Evolutionary conservation across 2,329 filamentous ascomycete species (phyloP).

Genomic region (Xylariaceae sp.): DNA sequence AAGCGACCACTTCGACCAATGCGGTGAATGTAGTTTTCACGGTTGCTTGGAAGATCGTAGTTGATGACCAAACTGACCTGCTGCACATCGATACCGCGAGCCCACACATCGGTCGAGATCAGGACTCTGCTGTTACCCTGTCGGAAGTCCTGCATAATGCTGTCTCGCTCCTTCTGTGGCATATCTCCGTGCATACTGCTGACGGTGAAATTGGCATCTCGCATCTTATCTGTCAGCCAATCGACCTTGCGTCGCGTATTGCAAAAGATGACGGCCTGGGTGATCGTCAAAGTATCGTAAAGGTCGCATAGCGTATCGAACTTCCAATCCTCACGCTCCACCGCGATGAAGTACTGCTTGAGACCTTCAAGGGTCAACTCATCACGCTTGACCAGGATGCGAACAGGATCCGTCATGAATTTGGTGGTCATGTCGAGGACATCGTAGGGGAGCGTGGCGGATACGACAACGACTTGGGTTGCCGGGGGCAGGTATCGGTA

Average conservation of each 20-base stretch:
- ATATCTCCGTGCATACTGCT: conserved; percentile 99
- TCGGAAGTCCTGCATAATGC: conserved; percentile 98
- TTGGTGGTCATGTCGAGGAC: conserved; percentile 99
- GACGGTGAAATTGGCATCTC: conserved; percentile 96
- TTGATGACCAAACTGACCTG: conserved; percentile 98
- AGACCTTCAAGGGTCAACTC: conserved; percentile 95
- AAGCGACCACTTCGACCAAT: conserved; percentile 95
- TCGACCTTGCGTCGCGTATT: conserved; percentile 99
- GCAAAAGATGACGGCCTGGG: conserved; percentile 98
- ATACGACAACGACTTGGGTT: conserved; percentile 97
- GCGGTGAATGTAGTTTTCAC: conserved; percentile 99
- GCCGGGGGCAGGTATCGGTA: conserved; percentile 95
- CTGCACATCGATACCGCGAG: conserved; percentile 96
- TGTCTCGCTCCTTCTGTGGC: conserved; percentile 96
- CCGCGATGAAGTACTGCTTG: conserved; percentile 98
- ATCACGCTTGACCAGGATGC: conserved; percentile 97
- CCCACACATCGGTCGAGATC: conserved; percentile 97
- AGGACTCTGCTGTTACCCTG: conserved; percentile 94
- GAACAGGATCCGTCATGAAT: conserved; percentile 98
- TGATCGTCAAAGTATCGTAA: conserved; percentile 97
- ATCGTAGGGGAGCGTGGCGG: conserved; percentile 93
- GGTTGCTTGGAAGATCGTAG: conserved; percentile 95
- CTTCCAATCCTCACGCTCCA: conserved; percentile 99
- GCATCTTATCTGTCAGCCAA: conserved; percentile 99
- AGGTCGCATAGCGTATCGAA: conserved; percentile 98